These are phyloP conservation scores for Cercospora sp. DNA, from an alignment of 2,329 filamentous ascomycete genomes.

Conservation along the genomic window DNA sequence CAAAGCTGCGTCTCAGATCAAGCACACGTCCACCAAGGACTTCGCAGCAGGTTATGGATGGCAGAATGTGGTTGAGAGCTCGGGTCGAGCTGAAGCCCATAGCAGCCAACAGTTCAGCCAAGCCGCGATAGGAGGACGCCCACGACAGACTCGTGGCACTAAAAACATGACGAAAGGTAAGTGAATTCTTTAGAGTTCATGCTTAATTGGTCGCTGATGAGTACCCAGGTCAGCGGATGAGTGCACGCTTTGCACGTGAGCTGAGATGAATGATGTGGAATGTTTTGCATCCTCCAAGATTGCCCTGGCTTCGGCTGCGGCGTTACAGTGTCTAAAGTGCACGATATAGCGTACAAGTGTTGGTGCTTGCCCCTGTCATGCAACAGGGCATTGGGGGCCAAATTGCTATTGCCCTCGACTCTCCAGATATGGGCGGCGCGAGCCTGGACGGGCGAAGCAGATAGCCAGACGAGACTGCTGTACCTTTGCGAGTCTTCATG, in stretches of 20 bases:
- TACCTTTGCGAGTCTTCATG: not conserved
- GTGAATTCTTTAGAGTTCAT: not conserved
- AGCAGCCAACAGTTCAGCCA: constrained; percentile 17
- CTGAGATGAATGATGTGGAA: constrained; percentile 9
- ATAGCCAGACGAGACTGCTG: not conserved
- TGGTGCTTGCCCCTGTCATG: not conserved
- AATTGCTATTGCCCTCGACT: not conserved
- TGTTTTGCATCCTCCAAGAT: not conserved
- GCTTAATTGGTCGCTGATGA: constrained; percentile 1
- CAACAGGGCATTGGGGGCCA: not conserved
- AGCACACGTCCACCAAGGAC: not conserved
- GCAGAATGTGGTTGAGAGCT: constrained; percentile 8
- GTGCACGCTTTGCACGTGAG: constrained; percentile 32
- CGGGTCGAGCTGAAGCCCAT: not conserved
- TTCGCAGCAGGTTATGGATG: not conserved
- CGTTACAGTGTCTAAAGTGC: not conserved
- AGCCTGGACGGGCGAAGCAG: not conserved
- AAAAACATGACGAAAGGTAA: constrained; percentile 29
- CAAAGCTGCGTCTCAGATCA: not conserved
- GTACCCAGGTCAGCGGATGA: constrained; percentile 25
- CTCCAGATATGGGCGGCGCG: not conserved
- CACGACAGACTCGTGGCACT: constrained; percentile 11
- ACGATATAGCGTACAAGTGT: not conserved
- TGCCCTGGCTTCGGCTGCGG: not conserved
- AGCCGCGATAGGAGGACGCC: constrained; percentile 18